A percentile compares a stretch with the other conserved stretches of the same genome.
These are phyloP conservation scores for Chionographis japonica DNA, from an alignment of 106 monocot species.

Conservation along the genomic window DNA sequence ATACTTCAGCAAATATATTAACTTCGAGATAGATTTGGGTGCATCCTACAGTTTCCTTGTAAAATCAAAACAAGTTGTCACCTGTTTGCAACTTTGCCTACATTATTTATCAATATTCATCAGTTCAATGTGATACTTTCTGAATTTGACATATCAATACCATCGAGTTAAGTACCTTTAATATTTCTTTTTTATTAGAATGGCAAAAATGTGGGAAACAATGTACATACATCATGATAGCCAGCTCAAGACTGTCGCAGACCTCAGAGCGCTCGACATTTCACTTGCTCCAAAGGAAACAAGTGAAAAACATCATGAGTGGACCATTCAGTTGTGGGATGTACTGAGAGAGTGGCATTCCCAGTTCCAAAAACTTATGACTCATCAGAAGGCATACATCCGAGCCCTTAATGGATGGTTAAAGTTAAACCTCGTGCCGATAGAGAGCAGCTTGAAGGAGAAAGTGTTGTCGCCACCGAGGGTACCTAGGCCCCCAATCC, in stretches of 20 bases:
- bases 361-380: conserved; percentile 61
- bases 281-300: conserved; percentile 57
- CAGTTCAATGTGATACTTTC: too few relatives aligned
- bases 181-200: conserved; percentile 25
- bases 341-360: conserved; percentile 45
- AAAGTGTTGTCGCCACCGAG: conserved; percentile 51
- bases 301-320: conserved; percentile 35
- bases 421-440: conserved; percentile 63
- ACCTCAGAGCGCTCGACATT: conserved; percentile 37
- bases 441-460: conserved; percentile 76
- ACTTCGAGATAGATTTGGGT: too few relatives aligned
- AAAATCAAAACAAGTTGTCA: too few relatives aligned
- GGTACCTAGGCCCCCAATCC: conserved; percentile 34
- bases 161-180: too few relatives aligned
- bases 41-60: too few relatives aligned
- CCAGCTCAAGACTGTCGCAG: conserved; percentile 42
- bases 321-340: conserved; percentile 48
- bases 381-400: conserved; percentile 69
- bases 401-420: conserved; percentile 66
- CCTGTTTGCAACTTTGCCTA: too few relatives aligned
- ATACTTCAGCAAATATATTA: too few relatives aligned
- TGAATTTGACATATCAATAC: too few relatives aligned
- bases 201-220: conserved; percentile 82
- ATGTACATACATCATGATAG: conserved; percentile 57
- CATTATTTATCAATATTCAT: too few relatives aligned